Evolutionary conservation across 441 rosid genomes (phyloP), one percentile per base, ranked within the genome.

Genomic region (Sinapis alba): DNA sequence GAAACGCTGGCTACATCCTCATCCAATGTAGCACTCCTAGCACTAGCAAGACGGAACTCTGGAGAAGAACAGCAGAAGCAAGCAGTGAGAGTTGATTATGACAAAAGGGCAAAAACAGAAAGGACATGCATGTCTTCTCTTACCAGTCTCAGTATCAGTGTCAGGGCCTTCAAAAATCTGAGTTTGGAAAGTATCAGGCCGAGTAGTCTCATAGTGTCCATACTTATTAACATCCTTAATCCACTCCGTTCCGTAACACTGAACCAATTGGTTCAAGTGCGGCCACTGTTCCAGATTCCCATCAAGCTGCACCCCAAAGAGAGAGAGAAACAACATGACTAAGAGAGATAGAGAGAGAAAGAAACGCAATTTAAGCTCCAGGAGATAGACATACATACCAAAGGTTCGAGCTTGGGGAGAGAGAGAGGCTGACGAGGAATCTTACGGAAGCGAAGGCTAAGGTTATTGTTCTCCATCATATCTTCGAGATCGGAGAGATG

Each of bases 81-180:
- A n/a, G 70, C 38, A 34, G 15, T 43, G 45, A 62, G 20, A 24
- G 12, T 53, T 53, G 8, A 74, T 11, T 24, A 23, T 21, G 5
- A 19, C 53, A 41, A 6, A 47, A 45, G 13, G 43, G 56, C 50
- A 78, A 7, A 20, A 1, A 79, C 11, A 16, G 3, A 38, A 5
- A 3, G 6, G 1, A 2, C 28, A 76, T 38, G 69, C 72, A 70
- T 34, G 7, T 1, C 23, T 10, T 6, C 20, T 50, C 56, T n/a
- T 75, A 96, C 99, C 99, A 19, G 98, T 96, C 89, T 96, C 98
- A 45, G 93, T 78, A 84, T 96, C 96, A 30, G 96, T 90, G 71
- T 90, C 99, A 1, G 98, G 99, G 15, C 98, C 99, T 87, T 96
- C 99, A 81, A 89, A 96, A 65, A 96, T 88, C 85, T 96, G 99